These are phyloP conservation scores for Coemansia sp. DNA, from an alignment of 192 early-diverging fungal species.

Conservation along the genomic window DNA sequence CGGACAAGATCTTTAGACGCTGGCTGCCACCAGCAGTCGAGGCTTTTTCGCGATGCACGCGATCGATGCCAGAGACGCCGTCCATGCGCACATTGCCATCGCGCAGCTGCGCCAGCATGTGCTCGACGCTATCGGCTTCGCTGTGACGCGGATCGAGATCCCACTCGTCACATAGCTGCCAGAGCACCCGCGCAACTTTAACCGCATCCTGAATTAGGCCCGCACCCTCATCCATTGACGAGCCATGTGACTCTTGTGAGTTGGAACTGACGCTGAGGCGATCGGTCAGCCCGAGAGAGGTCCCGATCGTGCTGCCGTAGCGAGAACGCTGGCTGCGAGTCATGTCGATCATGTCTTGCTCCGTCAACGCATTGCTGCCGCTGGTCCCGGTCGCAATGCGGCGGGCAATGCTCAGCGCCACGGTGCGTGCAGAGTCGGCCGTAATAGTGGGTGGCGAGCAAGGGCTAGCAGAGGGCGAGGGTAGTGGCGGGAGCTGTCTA, in stretches of 20 bases:
- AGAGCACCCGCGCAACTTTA: conserved; percentile 30
- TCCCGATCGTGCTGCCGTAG: conserved; percentile 2
- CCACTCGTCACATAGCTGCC: conserved; percentile 51
- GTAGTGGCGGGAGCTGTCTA: conserved; percentile 18
- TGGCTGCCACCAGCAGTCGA: conserved; percentile 32
- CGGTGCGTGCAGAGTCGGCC: conserved; percentile 1
- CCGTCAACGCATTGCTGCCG: not conserved
- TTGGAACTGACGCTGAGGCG: conserved; percentile 17
- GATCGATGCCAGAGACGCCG: conserved; percentile 10
- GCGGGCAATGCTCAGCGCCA: conserved; percentile 5
- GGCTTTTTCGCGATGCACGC: conserved; percentile 26
- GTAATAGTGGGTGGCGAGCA: not conserved
- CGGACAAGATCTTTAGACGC: conserved; percentile 65
- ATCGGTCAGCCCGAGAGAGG: not conserved
- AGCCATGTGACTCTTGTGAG: conserved; percentile 20
- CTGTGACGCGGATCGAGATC: conserved; percentile 38
- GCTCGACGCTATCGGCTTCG: conserved; percentile 16
- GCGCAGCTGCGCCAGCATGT: conserved; percentile 21
- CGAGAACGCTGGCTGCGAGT: not conserved
- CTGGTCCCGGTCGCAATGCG: conserved; percentile 8
- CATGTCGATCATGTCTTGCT: not conserved
- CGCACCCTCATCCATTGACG: conserved; percentile 14
- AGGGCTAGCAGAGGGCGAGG: not conserved
- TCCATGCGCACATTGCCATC: conserved; percentile 17
- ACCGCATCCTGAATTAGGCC: conserved; percentile 21